A percentile compares a stretch with the other conserved stretches of the same genome.
These are phyloP conservation scores for Colletotrichum sp. DNA, from an alignment of 2,329 filamentous ascomycete genomes.

Conservation along the genomic window DNA sequence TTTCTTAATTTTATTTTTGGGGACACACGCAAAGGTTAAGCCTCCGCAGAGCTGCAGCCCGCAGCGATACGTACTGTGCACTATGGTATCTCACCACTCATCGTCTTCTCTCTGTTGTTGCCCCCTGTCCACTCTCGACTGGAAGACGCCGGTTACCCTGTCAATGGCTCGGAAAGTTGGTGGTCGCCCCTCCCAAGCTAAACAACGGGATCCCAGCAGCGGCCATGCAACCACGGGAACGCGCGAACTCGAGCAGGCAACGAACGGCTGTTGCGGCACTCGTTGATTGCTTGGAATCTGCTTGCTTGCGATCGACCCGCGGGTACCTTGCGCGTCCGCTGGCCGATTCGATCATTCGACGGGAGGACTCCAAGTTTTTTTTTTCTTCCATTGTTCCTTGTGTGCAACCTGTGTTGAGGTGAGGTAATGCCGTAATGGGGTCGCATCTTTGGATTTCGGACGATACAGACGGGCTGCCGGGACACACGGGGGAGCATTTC, in stretches of 20 bases:
- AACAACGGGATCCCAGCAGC: slow-evolving; percentile 11
- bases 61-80: not conserved
- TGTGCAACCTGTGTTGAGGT: not conserved
- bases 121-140: not conserved
- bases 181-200: not conserved
- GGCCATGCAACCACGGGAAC: slow-evolving; percentile 15
- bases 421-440: too few species aligned
- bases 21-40: not conserved
- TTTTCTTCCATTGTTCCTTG: not conserved
- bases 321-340: not conserved
- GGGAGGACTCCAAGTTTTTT: not conserved
- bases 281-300: slow-evolving; percentile 15
- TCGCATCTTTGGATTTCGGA: not conserved
- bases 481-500: not conserved
- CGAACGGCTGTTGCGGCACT: slow-evolving; percentile 14
- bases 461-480: not conserved
- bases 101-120: not conserved
- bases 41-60: not conserved
- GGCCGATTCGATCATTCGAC: not conserved
- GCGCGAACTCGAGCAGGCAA: slow-evolving; percentile 14
- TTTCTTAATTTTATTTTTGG: slow-evolving; percentile 9
- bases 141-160: slow-evolving; percentile 16
- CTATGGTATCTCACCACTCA: not conserved
- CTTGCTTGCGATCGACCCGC: not conserved
- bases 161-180: slow-evolving; percentile 9